Base-by-base conservation (phyloP, 73 alveolate species). In the Stentor coeruleus region DNA sequence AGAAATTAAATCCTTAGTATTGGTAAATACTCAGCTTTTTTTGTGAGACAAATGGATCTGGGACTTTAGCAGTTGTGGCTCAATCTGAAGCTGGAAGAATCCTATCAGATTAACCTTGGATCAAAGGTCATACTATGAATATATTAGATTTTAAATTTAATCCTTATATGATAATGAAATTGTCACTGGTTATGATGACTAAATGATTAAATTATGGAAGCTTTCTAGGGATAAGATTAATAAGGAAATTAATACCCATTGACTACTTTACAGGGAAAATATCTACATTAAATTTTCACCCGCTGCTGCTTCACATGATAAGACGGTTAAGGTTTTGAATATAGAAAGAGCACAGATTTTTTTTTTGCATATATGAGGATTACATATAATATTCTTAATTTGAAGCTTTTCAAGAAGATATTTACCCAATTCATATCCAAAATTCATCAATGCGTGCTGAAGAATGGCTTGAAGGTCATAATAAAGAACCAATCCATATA, bases 141-240 rank as follows among this genome's bases (percentile, higher is more conserved):
- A 89, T 96, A 41, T 85, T 95, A 59, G 99, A 97, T 93, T 86
- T 93, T 74, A 97, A 97, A 75, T 97, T 96, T 92, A 87, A 93
- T 84, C 99, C 99, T 0, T 97, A 94, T 85, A 90, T 74, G 96
- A 94, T 35, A 89, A 90, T 82, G 82, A 91, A 36, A 82, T 95
- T 41, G 97, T 97, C 4, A 94, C 99, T 3, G 98, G 98, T 31
- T 87, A 98, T 38, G 97, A 93, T 82, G 99, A 97, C 83, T 89
- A 95, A 15, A 84, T 96, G 11, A 85, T 94, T 35, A 91, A 87
- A 77, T 57, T 97, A 28, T 97, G 99, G 99, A 86, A 92, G 57
- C 88, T 97, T 38, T 98, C 98, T 11, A 93, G 90, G 75, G 97
- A 90, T 55, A 96, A 94, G 26, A 59, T 91, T 35, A 85, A 83